Evolutionary conservation across 495 filamentous ascomycete genomes (phyloP).

Genomic region (Pseudoneurospora amorphoporcata): DNA sequence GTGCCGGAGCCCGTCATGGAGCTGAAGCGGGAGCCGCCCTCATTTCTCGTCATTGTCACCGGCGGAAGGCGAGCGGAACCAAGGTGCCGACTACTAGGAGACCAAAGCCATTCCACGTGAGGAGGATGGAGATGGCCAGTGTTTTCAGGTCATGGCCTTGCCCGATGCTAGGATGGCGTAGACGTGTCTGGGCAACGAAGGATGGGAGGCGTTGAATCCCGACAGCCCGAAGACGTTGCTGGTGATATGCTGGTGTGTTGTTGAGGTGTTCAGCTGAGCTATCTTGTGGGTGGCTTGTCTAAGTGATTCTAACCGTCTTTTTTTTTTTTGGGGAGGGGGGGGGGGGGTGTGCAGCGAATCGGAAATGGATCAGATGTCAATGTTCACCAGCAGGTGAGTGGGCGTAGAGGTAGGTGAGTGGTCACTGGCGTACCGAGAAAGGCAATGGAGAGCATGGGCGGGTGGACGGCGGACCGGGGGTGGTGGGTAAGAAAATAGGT

Average conservation of each 20-base stretch:
- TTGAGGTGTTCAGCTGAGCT: neutral
- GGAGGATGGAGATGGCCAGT: neutral
- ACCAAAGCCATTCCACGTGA: constrained; percentile 20
- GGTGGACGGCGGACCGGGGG: neutral
- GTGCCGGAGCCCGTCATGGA: constrained; percentile 53
- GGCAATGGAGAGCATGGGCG: neutral
- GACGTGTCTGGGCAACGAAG: neutral
- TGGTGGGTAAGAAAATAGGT: neutral
- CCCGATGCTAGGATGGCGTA: neutral
- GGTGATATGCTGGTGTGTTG: neutral
- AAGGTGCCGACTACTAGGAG: constrained; percentile 10
- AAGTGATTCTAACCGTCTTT: neutral
- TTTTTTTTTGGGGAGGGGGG: too few relatives aligned
- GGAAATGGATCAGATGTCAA: neutral
- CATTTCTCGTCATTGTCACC: constrained; percentile 51
- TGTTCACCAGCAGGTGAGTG: neutral
- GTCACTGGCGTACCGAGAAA: neutral
- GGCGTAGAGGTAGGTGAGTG: neutral
- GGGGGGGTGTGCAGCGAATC: neutral
- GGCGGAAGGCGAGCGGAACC: constrained; percentile 14
- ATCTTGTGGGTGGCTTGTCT: neutral
- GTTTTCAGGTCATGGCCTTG: constrained; percentile 21
- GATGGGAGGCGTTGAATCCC: neutral
- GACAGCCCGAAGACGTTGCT: neutral
- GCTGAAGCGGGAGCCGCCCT: constrained; percentile 46